phyloP scores from a whole-genome alignment of 2,329 filamentous ascomycete species.

The Sporothrix globosa region DNA sequence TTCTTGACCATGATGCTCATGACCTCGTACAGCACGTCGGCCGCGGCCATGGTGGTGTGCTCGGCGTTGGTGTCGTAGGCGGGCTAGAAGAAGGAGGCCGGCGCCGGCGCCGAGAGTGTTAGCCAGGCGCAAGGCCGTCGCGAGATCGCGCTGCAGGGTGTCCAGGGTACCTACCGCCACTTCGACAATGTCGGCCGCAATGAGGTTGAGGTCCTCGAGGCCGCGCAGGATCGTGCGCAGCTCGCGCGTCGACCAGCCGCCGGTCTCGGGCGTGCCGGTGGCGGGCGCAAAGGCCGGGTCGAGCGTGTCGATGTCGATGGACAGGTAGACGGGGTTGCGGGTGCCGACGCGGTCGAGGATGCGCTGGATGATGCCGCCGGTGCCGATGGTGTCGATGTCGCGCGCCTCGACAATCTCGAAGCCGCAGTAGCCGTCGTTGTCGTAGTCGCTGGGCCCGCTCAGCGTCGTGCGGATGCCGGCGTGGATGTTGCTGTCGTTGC shows the following conservation, averaged over 20 bases:
- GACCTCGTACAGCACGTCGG: conserved; percentile 73
- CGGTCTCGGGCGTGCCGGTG: conserved; percentile 75
- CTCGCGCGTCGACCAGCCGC: conserved; percentile 75
- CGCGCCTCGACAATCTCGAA: conserved; percentile 79
- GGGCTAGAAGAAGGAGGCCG: conserved; percentile 46
- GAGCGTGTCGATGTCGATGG: conserved; percentile 84
- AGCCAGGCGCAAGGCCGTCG: neutral
- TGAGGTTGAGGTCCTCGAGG: conserved; percentile 68
- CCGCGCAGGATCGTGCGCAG: conserved; percentile 71
- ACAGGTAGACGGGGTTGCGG: conserved; percentile 75
- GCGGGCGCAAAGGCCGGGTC: conserved; percentile 81
- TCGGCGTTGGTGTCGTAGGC: conserved; percentile 75
- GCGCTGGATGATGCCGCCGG: conserved; percentile 74
- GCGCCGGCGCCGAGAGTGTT: neutral
- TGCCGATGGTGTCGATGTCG: conserved; percentile 56
- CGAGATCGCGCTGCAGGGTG: neutral
- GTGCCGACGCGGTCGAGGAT: conserved; percentile 76
- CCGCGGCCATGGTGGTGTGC: conserved; percentile 73
- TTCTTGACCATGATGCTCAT: conserved; percentile 83
- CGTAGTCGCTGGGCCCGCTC: conserved; percentile 77
- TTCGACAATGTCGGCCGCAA: conserved; percentile 73
- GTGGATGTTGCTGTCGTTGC: conserved; percentile 84
- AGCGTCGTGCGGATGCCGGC: conserved; percentile 84
- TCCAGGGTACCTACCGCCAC: conserved; percentile 55
- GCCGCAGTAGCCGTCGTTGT: conserved; percentile 82